Evolutionary conservation across 2,329 filamentous ascomycete genomes (phyloP).

Genomic region (Ceratocystis variospora): DNA sequence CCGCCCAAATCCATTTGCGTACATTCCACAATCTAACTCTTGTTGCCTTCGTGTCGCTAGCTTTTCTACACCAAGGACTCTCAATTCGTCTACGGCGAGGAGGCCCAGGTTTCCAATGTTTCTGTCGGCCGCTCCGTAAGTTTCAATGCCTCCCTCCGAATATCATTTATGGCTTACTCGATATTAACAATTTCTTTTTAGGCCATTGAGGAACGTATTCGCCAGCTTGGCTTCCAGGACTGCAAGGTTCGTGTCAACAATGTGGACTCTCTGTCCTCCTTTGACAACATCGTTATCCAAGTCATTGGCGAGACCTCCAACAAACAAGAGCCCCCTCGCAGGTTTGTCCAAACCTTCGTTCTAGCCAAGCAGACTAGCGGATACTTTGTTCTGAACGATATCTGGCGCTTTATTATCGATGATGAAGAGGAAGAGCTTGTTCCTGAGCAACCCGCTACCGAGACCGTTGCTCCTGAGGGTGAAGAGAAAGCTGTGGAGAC

Average conservation of each 20-base stretch:
- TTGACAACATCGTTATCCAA: constrained; percentile 89
- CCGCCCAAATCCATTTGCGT: neutral
- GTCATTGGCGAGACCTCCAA: constrained; percentile 97
- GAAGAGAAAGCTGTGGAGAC: constrained; percentile 24
- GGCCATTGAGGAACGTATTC: constrained; percentile 91
- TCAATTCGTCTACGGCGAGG: constrained; percentile 82
- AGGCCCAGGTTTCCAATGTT: constrained; percentile 77
- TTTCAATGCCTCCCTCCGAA: constrained; percentile 9
- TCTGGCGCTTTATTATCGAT: constrained; percentile 85
- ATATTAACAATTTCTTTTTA: constrained; percentile 28
- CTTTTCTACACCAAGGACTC: constrained; percentile 95
- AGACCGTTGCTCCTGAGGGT: constrained; percentile 26
- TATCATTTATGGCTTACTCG: constrained; percentile 16
- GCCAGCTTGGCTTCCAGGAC: constrained; percentile 83
- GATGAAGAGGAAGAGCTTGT: constrained; percentile 40
- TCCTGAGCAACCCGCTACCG: constrained; percentile 25
- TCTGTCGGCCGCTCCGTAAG: constrained; percentile 71
- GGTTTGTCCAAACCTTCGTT: constrained; percentile 96
- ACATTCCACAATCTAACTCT: neutral
- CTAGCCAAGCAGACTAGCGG: constrained; percentile 91
- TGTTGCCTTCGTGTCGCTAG: constrained; percentile 27
- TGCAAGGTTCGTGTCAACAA: constrained; percentile 98
- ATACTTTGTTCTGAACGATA: constrained; percentile 97
- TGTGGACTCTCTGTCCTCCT: constrained; percentile 87
- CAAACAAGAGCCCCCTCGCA: constrained; percentile 78